Percentiles rank a stretch among this genome's conserved stretches.
phyloP scores from a whole-genome alignment of 257 asterid species.

The Gentiana straminea region DNA sequence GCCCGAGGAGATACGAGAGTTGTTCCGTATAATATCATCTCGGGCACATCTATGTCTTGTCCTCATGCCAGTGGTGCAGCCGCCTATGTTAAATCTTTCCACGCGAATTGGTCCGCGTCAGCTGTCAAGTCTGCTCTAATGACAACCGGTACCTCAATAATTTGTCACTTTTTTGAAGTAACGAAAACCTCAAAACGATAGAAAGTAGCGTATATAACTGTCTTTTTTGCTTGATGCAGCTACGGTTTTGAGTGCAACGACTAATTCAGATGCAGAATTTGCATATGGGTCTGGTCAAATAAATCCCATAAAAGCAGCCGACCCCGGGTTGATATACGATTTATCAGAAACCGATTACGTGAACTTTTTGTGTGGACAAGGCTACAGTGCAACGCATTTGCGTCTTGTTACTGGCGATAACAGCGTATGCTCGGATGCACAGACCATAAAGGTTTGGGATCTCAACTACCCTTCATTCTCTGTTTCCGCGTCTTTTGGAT shows the following conservation, averaged over 20 bases:
- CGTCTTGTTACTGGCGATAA: conserved; percentile 41
- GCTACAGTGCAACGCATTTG: conserved; percentile 37
- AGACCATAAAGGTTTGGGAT: conserved; percentile 40
- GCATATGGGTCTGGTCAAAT: conserved; percentile 74
- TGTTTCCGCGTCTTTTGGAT: conserved; percentile 10
- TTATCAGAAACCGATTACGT: conserved; percentile 36
- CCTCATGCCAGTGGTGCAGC: conserved; percentile 69
- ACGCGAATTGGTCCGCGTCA: conserved; percentile 61
- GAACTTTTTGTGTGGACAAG: conserved; percentile 60
- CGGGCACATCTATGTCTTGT: conserved; percentile 67
- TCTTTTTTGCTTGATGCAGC: conserved; percentile 19
- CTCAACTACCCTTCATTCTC: conserved; percentile 56
- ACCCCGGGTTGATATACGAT: conserved; percentile 59
- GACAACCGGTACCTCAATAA: conserved; percentile 36
- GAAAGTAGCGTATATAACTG: background rate
- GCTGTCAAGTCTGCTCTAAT: conserved; percentile 62
- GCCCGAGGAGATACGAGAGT: conserved; percentile 24
- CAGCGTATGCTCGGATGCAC: conserved; percentile 33
- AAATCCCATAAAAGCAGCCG: conserved; percentile 41
- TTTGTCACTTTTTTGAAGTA: background rate
- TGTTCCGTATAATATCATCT: conserved; percentile 42
- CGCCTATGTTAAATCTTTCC: conserved; percentile 49
- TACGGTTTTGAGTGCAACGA: conserved; percentile 22
- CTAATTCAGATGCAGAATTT: conserved; percentile 43
- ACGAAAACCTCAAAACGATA: background rate